Percentiles rank a stretch among this genome's conserved stretches.
These are phyloP conservation scores for Didymella segeticola DNA, from an alignment of 2,329 filamentous ascomycete genomes.

Conservation along the genomic window DNA sequence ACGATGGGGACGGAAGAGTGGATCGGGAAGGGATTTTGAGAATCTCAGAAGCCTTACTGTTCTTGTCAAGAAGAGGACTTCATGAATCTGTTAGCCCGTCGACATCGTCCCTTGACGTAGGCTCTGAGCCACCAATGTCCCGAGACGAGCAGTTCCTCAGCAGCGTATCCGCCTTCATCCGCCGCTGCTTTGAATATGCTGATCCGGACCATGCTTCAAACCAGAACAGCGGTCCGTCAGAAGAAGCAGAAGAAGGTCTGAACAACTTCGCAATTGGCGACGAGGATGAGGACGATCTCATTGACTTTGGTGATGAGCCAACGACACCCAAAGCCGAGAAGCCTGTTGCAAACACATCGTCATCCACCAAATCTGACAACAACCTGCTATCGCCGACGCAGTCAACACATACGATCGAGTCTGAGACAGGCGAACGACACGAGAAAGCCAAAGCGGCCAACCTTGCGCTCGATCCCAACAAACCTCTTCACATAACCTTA, in stretches of 20 bases:
- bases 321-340: conserved; percentile 37
- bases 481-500: conserved; percentile 92
- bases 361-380: conserved; percentile 30
- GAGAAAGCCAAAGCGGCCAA: conserved; percentile 78
- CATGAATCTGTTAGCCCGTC: conserved; percentile 75
- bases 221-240: conserved; percentile 53
- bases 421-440: conserved; percentile 39
- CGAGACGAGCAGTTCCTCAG: conserved; percentile 88
- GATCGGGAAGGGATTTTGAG: conserved; percentile 93
- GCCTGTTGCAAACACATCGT: conserved; percentile 35
- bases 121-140: conserved; percentile 53
- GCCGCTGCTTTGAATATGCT: conserved; percentile 96
- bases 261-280: conserved; percentile 76
- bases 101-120: conserved; percentile 62
- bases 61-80: conserved; percentile 87
- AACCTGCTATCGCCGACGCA: conserved; percentile 37
- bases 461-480: conserved; percentile 86
- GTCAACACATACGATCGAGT: conserved; percentile 33
- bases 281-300: conserved; percentile 69
- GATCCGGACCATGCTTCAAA: conserved; percentile 79
- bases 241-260: conserved; percentile 41
- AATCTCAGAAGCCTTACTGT: conserved; percentile 92
- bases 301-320: conserved; percentile 61
- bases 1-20: conserved; percentile 87
- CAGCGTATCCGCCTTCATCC: conserved; percentile 94